Evolutionary conservation across 345 rosid genomes (phyloP).

Genomic region (Murraya paniculata): DNA sequence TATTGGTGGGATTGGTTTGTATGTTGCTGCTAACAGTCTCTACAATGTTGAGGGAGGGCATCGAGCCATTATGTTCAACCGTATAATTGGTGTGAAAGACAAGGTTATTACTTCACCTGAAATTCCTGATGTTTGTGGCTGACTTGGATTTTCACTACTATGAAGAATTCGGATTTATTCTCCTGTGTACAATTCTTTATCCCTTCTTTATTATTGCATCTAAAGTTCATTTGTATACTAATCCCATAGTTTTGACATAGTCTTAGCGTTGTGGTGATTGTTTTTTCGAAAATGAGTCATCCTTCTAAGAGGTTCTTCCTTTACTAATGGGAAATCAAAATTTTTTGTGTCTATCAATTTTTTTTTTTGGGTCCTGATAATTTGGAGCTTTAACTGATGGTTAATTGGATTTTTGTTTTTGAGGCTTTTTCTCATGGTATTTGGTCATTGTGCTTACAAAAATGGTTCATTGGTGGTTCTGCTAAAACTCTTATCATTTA

Average conservation of each 20-base stretch:
- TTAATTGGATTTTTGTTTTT: background rate
- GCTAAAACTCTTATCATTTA: background rate
- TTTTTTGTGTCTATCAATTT: background rate
- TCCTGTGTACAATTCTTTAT: background rate
- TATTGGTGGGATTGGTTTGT: constrained; percentile 68
- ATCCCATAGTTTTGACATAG: background rate
- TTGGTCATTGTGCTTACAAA: background rate
- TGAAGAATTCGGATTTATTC: background rate
- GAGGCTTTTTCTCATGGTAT: background rate
- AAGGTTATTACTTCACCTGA: constrained; percentile 30
- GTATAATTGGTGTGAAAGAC: constrained; percentile 55
- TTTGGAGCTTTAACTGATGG: background rate
- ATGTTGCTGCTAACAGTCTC: constrained; percentile 61
- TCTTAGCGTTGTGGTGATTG: background rate
- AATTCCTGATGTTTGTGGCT: background rate
- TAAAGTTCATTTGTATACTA: background rate
- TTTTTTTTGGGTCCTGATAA: background rate
- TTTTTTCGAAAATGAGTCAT: background rate
- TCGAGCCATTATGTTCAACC: constrained; percentile 68
- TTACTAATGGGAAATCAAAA: background rate
- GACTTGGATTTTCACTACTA: background rate
- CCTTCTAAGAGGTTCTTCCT: background rate
- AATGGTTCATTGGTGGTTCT: background rate
- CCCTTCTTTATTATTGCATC: background rate
- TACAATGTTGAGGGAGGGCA: constrained; percentile 81